Percentiles rank a stretch among this genome's conserved stretches.
phyloP scores from a whole-genome alignment of 257 asterid species.

The Primulina eburnea region DNA sequence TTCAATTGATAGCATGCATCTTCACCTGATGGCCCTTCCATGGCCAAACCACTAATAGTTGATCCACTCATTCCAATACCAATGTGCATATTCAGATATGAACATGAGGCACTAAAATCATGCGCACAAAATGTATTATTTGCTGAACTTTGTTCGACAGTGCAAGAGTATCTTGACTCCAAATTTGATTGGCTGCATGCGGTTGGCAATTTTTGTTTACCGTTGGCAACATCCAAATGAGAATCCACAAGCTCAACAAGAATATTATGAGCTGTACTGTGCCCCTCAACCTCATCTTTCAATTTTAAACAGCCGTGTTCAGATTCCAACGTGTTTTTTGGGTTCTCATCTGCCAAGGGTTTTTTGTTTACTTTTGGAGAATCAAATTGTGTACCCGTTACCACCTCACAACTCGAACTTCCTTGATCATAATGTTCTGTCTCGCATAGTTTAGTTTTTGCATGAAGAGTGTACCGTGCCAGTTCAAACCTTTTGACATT shows the following conservation, averaged over 20 bases:
- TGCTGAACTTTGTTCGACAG: slow-evolving; percentile 43
- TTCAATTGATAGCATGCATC: slow-evolving; percentile 77
- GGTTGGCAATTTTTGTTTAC: slow-evolving; percentile 41
- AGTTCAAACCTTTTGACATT: slow-evolving; percentile 67
- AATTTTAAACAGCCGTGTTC: slow-evolving; percentile 41
- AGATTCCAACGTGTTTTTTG: slow-evolving; percentile 41
- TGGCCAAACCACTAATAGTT: slow-evolving; percentile 44
- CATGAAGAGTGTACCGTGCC: slow-evolving; percentile 67
- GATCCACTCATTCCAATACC: slow-evolving; percentile 48
- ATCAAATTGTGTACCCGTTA: slow-evolving; percentile 34
- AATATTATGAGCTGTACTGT: slow-evolving; percentile 51
- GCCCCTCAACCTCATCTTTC: slow-evolving; percentile 52
- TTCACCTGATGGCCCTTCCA: slow-evolving; percentile 96
- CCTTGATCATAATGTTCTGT: slow-evolving; percentile 51
- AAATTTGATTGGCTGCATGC: slow-evolving; percentile 36
- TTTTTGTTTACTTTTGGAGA: slow-evolving; percentile 42
- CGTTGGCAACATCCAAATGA: slow-evolving; percentile 36
- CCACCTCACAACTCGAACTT: slow-evolving; percentile 43
- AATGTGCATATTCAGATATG: slow-evolving; percentile 51
- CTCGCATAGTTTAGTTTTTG: slow-evolving; percentile 53
- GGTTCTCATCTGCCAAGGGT: slow-evolving; percentile 37
- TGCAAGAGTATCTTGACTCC: slow-evolving; percentile 50
- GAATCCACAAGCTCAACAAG: slow-evolving; percentile 71
- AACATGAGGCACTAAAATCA: slow-evolving; percentile 53
- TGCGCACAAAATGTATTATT: slow-evolving; percentile 39